These are phyloP conservation scores for Aspergillus chevalieri DNA, from an alignment of 2,329 filamentous ascomycete genomes.

Conservation along the genomic window DNA sequence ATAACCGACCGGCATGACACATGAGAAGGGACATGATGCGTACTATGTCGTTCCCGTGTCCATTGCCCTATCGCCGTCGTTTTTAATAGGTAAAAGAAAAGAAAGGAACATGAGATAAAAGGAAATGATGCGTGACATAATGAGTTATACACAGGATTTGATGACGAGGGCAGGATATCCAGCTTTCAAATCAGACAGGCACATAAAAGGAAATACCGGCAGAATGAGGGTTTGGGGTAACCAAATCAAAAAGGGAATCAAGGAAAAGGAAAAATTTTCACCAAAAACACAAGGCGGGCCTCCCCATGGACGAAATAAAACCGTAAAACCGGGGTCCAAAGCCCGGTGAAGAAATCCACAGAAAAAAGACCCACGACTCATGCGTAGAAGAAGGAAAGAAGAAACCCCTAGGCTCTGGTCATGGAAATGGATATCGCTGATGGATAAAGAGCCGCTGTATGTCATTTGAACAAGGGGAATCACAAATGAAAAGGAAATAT, in stretches of 20 bases:
- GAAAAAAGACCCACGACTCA: conserved; percentile 11
- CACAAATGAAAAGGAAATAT: conserved; percentile 16
- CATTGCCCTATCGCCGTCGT: conserved; percentile 19
- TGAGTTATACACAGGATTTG: conserved; percentile 26
- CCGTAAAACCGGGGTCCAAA: too few relatives aligned
- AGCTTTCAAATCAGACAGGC: conserved; percentile 23
- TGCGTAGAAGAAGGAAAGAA: conserved; percentile 10
- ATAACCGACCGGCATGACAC: conserved; percentile 32
- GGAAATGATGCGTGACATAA: conserved; percentile 23
- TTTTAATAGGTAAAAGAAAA: conserved; percentile 11
- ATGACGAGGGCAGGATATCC: conserved; percentile 30
- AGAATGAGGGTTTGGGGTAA: conserved; percentile 11
- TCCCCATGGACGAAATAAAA: conserved; percentile 6
- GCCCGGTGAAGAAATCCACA: conserved; percentile 5
- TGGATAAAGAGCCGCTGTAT: conserved; percentile 22
- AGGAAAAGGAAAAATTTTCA: conserved; percentile 10
- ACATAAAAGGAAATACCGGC: conserved; percentile 13
- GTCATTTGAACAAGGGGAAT: conserved; percentile 16
- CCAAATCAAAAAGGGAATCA: conserved; percentile 13
- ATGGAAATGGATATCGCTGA: conserved; percentile 19
- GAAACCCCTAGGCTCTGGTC: conserved; percentile 18
- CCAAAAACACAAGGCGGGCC: conserved; percentile 9
- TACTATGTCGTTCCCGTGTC: conserved; percentile 24
- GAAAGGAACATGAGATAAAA: conserved; percentile 17
- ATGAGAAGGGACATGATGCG: conserved; percentile 30